Evolutionary conservation across 768 basidiomycete genomes (phyloP).

Genomic region (Tulasnella sp.): DNA sequence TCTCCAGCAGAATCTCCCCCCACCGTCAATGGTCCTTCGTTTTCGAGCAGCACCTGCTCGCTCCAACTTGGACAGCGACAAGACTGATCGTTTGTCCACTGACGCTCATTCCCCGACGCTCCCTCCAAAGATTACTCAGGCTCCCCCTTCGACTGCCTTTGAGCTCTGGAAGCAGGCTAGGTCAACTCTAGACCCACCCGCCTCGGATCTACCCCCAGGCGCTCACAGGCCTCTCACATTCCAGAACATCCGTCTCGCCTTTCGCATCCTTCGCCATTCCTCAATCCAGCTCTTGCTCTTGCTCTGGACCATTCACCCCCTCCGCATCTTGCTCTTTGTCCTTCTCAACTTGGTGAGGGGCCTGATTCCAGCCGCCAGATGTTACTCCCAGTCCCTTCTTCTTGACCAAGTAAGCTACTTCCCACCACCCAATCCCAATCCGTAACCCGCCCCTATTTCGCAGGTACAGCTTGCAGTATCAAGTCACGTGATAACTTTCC

Average conservation of each 20-base stretch:
- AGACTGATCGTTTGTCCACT: too few relatives aligned
- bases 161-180: slow-evolving; percentile 9
- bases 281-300: slow-evolving; percentile 41
- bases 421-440: neutral
- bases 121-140: too few relatives aligned
- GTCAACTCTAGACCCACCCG: slow-evolving; percentile 4
- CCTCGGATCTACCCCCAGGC: slow-evolving; percentile 38
- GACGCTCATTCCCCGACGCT: neutral
- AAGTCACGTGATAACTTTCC: slow-evolving; percentile 56
- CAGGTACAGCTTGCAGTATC: slow-evolving; percentile 55
- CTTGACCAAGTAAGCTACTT: slow-evolving; percentile 58
- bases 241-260: slow-evolving; percentile 45
- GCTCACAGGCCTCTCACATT: slow-evolving; percentile 51
- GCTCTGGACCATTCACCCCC: slow-evolving; percentile 47
- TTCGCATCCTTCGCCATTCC: slow-evolving; percentile 40
- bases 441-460: neutral
- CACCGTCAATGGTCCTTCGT: too few relatives aligned
- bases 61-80: too few relatives aligned
- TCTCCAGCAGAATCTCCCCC: too few relatives aligned
- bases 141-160: neutral
- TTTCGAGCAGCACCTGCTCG: too few relatives aligned
- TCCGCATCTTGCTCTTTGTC: slow-evolving; percentile 60
- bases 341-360: slow-evolving; percentile 55
- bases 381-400: slow-evolving; percentile 76
- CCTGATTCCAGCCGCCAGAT: slow-evolving; percentile 67